A percentile compares a stretch with the other conserved stretches of the same genome.
Conservation (phyloP, 1,284 basidiomycete species). For the Ceratobasidium papillatum region DNA sequence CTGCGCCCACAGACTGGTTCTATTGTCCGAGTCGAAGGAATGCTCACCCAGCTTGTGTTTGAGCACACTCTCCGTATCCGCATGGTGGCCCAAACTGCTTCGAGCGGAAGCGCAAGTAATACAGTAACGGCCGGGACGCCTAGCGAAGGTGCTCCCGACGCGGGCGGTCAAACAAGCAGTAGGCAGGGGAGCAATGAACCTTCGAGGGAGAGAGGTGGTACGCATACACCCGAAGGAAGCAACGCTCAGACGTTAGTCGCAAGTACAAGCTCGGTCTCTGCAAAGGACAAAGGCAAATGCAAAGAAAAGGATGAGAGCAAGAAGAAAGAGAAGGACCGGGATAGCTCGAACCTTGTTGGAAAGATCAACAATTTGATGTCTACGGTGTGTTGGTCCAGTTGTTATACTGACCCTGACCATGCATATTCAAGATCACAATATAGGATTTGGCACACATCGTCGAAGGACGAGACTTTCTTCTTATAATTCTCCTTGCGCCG, state of each 20-base stretch:
- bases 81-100: constrained; percentile 51
- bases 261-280: neutral
- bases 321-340: constrained; percentile 42
- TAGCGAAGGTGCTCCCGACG: constrained; percentile 44
- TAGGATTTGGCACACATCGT: constrained; percentile 60
- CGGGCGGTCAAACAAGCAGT: constrained; percentile 42
- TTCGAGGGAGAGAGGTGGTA: constrained; percentile 32
- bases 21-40: constrained; percentile 64
- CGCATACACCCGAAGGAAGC: constrained; percentile 39
- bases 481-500: constrained; percentile 53
- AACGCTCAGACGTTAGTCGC: constrained; percentile 20
- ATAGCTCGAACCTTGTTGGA: constrained; percentile 58
- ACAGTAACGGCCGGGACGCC: constrained; percentile 40
- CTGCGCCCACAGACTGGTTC: constrained; percentile 50
- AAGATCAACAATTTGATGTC: constrained; percentile 66
- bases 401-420: constrained; percentile 52
- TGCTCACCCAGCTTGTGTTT: constrained; percentile 75
- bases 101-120: neutral
- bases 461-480: constrained; percentile 54
- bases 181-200: constrained; percentile 23
- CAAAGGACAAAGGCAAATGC: constrained; percentile 43
- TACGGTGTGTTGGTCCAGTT: constrained; percentile 4
- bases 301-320: constrained; percentile 45
- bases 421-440: constrained; percentile 55
- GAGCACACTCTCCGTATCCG: constrained; percentile 74